Base-by-base conservation (phyloP, 2,329 filamentous ascomycete genomes). In the Teratosphaeria viscida region DNA sequence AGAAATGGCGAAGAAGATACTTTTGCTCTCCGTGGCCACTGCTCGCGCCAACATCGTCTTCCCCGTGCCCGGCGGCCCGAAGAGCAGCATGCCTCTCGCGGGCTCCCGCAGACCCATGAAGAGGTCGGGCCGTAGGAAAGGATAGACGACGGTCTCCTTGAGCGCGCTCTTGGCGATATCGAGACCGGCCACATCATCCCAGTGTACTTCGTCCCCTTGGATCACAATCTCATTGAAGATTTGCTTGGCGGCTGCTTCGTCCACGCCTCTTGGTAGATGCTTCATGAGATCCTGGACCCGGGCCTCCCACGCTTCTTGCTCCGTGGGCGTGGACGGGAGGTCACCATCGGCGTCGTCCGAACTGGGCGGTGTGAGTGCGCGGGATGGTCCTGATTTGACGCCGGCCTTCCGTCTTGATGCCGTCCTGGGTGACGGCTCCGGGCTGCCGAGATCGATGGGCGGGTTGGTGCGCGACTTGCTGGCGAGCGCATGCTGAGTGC, bases 21-120 rank as follows among this genome's bases (percentile, higher is more conserved):
- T 95, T 67, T 86, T 88, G 1, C 90, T 95, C 73, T 99, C 94
- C 0, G 94, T 97, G 1, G 94, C 94, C 0, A 97, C 92, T 8
- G 90, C 91, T 64, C 94, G 84, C 10, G 94, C 94, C 43, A 99
- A 79, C 94, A 99, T 99, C 0, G 94, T 99, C 75, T 99, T 99
- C 57, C 94, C 94, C 0, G 94, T 99, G n/a, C 94, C 94, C 0
- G 94, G 94, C 1, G 94, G 94, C 0, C 94, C 94, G 70, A 99
- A 99, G 1, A 99, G 80, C 1, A 99, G 80, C 90, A 99, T 97
- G 5, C 94, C 94, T 60, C 91, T 82, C 14, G 94, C 92, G 23
- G 94, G 94, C 71, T 99, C 94, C 47, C 94, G 87, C 11, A 99
- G 80, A 0, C 94, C 94, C 83, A 92, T 94, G 76, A 99, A 99